These are phyloP conservation scores for Leptosphaerulina australis DNA, from an alignment of 2,329 filamentous ascomycete species.

Conservation along the genomic window DNA sequence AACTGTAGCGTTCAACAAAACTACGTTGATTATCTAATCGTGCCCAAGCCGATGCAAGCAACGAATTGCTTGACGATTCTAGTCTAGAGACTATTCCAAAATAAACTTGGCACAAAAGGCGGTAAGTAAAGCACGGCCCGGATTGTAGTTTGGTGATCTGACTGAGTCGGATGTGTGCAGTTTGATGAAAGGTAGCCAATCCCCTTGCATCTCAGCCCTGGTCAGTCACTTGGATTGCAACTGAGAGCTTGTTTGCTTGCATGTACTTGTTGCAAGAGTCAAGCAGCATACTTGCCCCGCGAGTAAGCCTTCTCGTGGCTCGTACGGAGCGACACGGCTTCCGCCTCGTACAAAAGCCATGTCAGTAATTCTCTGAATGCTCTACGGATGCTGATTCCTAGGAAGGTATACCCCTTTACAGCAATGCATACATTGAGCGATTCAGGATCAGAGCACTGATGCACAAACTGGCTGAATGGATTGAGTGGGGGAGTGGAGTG, in stretches of 20 bases:
- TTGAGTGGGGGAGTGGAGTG: not conserved
- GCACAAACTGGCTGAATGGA: not conserved
- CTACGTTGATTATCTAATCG: too few species aligned
- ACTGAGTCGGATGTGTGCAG: not conserved
- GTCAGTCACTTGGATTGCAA: not conserved
- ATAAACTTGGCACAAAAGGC: not conserved
- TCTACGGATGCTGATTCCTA: not conserved
- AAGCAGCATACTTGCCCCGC: not conserved
- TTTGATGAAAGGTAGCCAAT: not conserved
- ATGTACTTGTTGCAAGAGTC: not conserved
- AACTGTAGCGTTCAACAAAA: not conserved
- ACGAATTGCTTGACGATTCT: not conserved
- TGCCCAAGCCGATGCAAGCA: not conserved
- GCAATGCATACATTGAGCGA: not conserved
- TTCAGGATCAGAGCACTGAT: not conserved
- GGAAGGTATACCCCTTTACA: not conserved
- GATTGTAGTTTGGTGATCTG: not conserved
- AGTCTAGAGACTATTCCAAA: not conserved
- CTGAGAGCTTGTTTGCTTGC: not conserved
- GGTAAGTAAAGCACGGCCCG: not conserved
- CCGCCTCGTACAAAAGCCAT: not conserved
- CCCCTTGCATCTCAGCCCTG: not conserved
- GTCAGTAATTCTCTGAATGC: not conserved
- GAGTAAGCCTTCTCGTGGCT: not conserved
- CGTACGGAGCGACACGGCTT: not conserved